Base-by-base conservation (phyloP, 345 rosid genomes). In the Carallia pectinifolia region DNA sequence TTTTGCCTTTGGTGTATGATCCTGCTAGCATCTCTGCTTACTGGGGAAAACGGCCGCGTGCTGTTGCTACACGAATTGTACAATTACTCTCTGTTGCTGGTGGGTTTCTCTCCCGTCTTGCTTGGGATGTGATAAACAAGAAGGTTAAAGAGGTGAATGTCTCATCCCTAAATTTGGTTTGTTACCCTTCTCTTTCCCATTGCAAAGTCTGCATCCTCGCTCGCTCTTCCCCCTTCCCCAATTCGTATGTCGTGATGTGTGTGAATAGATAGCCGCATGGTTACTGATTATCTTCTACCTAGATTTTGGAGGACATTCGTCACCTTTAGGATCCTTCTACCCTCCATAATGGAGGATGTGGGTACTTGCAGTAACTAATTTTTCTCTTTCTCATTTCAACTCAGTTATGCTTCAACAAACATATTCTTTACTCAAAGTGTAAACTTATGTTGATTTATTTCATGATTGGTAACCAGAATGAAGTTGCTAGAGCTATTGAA, bases 21-120 rank as follows among this genome's bases (percentile, higher is more conserved):
- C 97, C 98, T 62, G 90, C 82, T 67, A 91, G 79, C 79, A 94
- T 94, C 62, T 77, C 97, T 67, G 88, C 86, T 18, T 91, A 90
- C 34, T 94, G 98, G 98, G 98, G 97, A n/a, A 94, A 88, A 75
- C 88, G 97, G 3, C 97, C 97, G 2, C 92, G 89, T 53, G 96
- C 97, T 13, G 97, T 94, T 77, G 96, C 89, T 31, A 89, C 93
- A 30, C 83, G 97, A n/a, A 64, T 78, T 81, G 74, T 91, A 53
- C 98, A 94, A 74, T 79, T 94, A 47, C 81, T 90, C 7, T 88
- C 98, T 33, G 98, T 94, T 47, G 97, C 96, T 0, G 98, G 98
- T 37, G 97, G 97, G 56, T 94, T 94, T 79, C 96, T 94, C 67
- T 94, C 98, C 4, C 91, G 88, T 27, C 23, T 91, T 30, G 87